Evolutionary conservation across 2,329 filamentous ascomycete species (phyloP), one percentile per base, ranked within the genome.

Genomic region (Microdochium trichocladiopsis): DNA sequence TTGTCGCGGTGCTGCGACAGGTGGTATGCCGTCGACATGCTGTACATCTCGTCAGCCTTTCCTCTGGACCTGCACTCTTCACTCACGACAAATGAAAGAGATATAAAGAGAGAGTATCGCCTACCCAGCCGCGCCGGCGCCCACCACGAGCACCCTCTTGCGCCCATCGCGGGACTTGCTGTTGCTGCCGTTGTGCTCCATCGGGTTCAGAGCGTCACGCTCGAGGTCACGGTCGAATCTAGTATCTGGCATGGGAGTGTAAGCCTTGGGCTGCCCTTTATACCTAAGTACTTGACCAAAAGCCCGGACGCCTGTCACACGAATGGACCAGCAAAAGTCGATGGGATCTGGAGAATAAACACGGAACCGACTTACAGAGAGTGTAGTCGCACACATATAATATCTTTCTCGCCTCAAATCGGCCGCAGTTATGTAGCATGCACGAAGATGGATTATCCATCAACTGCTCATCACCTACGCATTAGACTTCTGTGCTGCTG

Each of bases 11-110:
- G 78, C 54, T 82, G 71, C 23, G 80, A 75, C 8, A 84, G 73
- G 54, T 83, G 79, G 56, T 83, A 73, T 2, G 80, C 80, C 55
- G 79, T 80, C 43, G 79, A 81, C 80, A 74, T 74, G 53, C 71
- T 66, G 31, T 45, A 4, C 2, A 2, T n/a, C 2, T n/a, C n/a
- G n/a, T n/a, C n/a, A n/a, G n/a, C n/a, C n/a, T n/a, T n/a, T n/a
- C n/a, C 48, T 48, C 22, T 22, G 18, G 41, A 9, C 16, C 11
- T 41, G 11, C 6, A 18, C 9, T 18, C 10, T n/a, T n/a, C n/a
- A n/a, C n/a, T 12, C 11, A 12, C 36, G 10, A 18, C 14, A 23
- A 21, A 22, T 22, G 21, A 8, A 23, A 2, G 21, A 4, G 6
- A 4, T 16, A 48, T 36, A 16, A 12, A 22, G n/a, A 11, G 16